Evolutionary conservation across 331 rosid genomes (phyloP).

Genomic region (Pyrus hybrid): DNA sequence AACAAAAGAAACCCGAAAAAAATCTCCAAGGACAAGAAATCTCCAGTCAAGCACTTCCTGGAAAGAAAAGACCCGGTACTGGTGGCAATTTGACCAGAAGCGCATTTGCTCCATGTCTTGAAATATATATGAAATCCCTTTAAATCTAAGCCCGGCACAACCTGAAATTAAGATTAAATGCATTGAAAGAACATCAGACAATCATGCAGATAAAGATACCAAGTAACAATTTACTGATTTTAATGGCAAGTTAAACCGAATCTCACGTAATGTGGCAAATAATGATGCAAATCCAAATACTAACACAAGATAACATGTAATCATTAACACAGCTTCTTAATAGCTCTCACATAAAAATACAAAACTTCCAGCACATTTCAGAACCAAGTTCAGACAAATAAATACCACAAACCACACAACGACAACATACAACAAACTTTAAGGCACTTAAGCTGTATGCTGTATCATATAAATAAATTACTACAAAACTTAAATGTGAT

Average conservation of each 20-base stretch:
- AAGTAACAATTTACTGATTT: neutral
- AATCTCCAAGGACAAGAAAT: conserved; percentile 71
- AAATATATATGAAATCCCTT: conserved; percentile 29
- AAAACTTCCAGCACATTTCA: neutral
- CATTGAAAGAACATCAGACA: neutral
- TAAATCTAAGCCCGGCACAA: conserved; percentile 41
- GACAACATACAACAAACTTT: neutral
- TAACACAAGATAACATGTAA: neutral
- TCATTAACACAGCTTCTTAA: neutral
- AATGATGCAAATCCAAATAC: neutral
- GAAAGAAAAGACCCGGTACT: conserved; percentile 67
- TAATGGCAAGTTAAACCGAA: neutral
- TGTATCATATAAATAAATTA: neutral
- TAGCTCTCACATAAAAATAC: neutral
- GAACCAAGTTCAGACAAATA: neutral
- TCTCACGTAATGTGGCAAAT: neutral
- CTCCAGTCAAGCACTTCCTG: conserved; percentile 99
- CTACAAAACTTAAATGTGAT: neutral
- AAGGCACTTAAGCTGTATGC: neutral
- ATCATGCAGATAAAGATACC: neutral
- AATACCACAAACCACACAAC: neutral
- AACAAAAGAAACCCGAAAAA: conserved; percentile 90
- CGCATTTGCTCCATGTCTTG: conserved; percentile 71
- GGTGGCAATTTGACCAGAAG: conserved; percentile 74
- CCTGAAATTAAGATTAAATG: conserved; percentile 25